Percentiles rank a stretch among this genome's conserved stretches.
Evolutionary conservation across 192 early-diverging fungal species (phyloP).

Genomic region (Podila minutissima): DNA sequence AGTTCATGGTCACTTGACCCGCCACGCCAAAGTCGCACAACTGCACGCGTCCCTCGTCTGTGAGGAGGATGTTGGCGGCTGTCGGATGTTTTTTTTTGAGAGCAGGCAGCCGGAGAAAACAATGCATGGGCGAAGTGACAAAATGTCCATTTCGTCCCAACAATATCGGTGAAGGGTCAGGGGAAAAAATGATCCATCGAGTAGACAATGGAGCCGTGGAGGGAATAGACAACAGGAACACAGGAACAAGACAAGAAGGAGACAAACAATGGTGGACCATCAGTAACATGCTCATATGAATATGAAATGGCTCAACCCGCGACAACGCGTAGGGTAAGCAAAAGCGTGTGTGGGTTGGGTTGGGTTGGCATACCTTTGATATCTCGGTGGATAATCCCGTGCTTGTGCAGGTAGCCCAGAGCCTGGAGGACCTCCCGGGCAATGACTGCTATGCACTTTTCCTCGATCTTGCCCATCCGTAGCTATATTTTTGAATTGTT

Average conservation of each 20-base stretch:
- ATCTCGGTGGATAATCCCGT: conserved; percentile 96
- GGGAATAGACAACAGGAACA: background rate
- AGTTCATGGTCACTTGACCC: conserved; percentile 78
- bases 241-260: background rate
- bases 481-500: conserved; percentile 66
- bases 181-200: background rate
- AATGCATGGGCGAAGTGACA: background rate
- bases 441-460: conserved; percentile 90
- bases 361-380: conserved; percentile 81
- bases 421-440: conserved; percentile 89
- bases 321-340: background rate
- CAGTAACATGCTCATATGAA: conserved; percentile 1
- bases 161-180: background rate
- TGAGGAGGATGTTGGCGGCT: conserved; percentile 95
- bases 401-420: conserved; percentile 92
- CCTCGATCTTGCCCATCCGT: conserved; percentile 69
- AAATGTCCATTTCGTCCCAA: background rate
- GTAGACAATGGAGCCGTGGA: background rate
- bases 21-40: conserved; percentile 98
- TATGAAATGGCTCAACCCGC: background rate
- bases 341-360: background rate
- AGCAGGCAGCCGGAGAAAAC: background rate
- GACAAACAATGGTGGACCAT: background rate
- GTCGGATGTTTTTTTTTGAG: background rate
- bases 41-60: conserved; percentile 89